Percentiles rank a stretch among this genome's conserved stretches.
Evolutionary conservation across 331 rosid species (phyloP).

Genomic region (Spiraea crenata): DNA sequence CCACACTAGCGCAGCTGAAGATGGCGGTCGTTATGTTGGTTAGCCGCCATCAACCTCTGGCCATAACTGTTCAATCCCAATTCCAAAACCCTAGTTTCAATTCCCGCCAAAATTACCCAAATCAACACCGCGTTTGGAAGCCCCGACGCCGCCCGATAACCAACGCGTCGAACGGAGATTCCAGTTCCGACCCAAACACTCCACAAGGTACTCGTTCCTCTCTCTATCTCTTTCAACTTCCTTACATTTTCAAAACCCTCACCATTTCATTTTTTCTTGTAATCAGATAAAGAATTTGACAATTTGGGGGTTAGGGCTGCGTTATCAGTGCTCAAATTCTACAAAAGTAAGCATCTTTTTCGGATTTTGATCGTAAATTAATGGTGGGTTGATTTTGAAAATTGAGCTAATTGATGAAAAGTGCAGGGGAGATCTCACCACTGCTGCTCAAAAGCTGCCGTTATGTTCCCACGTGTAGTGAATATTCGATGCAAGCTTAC

Average conservation of each 20-base stretch:
- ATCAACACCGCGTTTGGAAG: neutral
- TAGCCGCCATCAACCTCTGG: conserved; percentile 7
- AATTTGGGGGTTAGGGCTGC: conserved; percentile 71
- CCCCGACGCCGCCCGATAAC: conserved; percentile 4
- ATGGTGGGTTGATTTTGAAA: neutral
- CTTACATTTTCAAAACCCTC: neutral
- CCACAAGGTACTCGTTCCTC: conserved; percentile 38
- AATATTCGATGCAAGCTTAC: conserved; percentile 95
- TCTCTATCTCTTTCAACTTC: neutral
- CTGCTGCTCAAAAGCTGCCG: conserved; percentile 80
- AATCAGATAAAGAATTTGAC: conserved; percentile 48
- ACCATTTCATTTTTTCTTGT: neutral
- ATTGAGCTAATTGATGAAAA: neutral
- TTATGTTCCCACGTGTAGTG: conserved; percentile 80
- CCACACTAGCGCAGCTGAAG: neutral
- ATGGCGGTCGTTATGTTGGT: conserved; percentile 37
- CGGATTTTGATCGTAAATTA: neutral
- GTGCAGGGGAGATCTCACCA: conserved; percentile 89
- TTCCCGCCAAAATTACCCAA: conserved; percentile 15
- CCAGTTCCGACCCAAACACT: conserved; percentile 35
- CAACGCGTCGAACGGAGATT: conserved; percentile 24
- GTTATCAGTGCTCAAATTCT: conserved; percentile 63
- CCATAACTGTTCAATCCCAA: conserved; percentile 13
- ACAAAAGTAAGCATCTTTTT: conserved; percentile 56
- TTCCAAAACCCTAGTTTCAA: conserved; percentile 30